Conservation (phyloP, 129 eudicot species). For the Pittosporum tobira region DNA sequence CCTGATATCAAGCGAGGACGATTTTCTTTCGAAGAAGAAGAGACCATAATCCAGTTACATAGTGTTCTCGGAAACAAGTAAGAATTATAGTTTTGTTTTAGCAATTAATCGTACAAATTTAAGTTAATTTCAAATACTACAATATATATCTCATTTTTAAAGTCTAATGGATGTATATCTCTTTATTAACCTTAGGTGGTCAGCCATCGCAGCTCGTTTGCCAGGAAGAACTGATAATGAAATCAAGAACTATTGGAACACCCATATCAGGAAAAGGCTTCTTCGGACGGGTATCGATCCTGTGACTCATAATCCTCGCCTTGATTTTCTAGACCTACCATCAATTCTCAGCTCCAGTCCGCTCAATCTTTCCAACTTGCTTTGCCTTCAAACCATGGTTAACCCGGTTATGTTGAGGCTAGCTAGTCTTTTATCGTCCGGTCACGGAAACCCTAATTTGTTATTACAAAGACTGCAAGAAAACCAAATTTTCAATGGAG, state of each 20-base stretch:
- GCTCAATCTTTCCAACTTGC: constrained; percentile 54
- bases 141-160: neutral
- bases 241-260: constrained; percentile 79
- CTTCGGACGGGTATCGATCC: constrained; percentile 65
- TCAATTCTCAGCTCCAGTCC: constrained; percentile 61
- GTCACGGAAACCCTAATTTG: constrained; percentile 24
- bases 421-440: constrained; percentile 40
- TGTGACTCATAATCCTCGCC: constrained; percentile 78
- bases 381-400: constrained; percentile 57
- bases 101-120: too few relatives aligned
- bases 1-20: constrained; percentile 82
- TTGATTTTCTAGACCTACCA: constrained; percentile 61
- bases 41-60: constrained; percentile 64
- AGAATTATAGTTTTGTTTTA: constrained; percentile 9
- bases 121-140: too few relatives aligned
- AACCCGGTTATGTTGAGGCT: constrained; percentile 66
- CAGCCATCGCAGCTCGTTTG: constrained; percentile 61
- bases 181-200: constrained; percentile 58
- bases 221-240: constrained; percentile 85
- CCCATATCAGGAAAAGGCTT: constrained; percentile 65
- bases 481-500: constrained; percentile 12
- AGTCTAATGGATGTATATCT: too few relatives aligned
- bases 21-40: constrained; percentile 80
- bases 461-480: constrained; percentile 15
- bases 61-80: constrained; percentile 72